Evolutionary conservation across 371 early-diverging fungal species (phyloP).

Genomic region (Quaeritorhiza haematococci): DNA sequence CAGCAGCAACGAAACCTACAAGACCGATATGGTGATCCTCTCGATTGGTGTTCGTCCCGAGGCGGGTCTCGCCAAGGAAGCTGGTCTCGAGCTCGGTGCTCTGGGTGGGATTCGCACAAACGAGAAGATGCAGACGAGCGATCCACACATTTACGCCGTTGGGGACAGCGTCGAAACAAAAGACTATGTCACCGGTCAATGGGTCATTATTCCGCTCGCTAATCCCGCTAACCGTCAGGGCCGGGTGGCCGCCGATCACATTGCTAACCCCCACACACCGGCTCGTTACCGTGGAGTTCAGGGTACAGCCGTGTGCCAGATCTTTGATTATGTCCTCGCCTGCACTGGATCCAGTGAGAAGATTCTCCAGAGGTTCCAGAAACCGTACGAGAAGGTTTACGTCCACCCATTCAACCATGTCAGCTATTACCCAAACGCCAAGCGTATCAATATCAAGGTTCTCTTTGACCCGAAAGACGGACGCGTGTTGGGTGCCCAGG

Average conservation of each 20-base stretch:
- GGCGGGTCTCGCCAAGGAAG: not conserved
- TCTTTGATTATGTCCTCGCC: not conserved
- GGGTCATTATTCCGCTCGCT: not conserved
- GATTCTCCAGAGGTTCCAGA: not conserved
- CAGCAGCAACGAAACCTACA: not conserved
- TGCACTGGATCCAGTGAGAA: not conserved
- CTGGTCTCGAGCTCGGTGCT: not conserved
- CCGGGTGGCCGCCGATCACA: not conserved
- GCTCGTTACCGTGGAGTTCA: not conserved
- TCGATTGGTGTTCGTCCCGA: slow-evolving; percentile 4
- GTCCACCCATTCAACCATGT: not conserved
- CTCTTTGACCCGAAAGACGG: slow-evolving; percentile 1
- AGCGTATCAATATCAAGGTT: not conserved
- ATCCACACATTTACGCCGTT: not conserved
- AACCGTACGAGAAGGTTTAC: slow-evolving; percentile 1
- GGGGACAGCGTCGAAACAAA: slow-evolving; percentile 3
- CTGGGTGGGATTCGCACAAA: not conserved
- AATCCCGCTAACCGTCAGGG: not conserved
- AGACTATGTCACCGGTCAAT: not conserved
- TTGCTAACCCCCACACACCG: not conserved
- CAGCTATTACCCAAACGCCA: not conserved
- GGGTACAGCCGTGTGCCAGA: not conserved
- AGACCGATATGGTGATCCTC: not conserved
- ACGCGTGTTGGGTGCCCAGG: not conserved
- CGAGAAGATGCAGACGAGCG: slow-evolving; percentile 1